Evolutionary conservation across 208 protist genomes (phyloP).

Genomic region (Wallacemonas sp.): DNA sequence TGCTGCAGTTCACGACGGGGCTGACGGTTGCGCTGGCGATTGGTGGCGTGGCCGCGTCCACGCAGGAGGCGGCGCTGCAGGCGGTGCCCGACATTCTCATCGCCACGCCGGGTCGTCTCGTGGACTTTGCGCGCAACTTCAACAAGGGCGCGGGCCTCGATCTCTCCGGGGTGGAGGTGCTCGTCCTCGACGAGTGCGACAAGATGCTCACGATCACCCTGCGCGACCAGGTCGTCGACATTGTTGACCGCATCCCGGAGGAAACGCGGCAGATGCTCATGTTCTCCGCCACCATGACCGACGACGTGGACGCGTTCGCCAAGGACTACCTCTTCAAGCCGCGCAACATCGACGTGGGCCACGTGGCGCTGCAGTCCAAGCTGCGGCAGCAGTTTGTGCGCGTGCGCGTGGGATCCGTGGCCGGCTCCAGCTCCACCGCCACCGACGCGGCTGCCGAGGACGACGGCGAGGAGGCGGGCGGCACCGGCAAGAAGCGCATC

Average conservation of each 20-base stretch:
- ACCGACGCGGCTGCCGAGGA: background rate
- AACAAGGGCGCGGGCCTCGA: constrained; percentile 77
- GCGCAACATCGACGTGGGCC: constrained; percentile 87
- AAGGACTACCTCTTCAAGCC: constrained; percentile 84
- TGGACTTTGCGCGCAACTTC: constrained; percentile 88
- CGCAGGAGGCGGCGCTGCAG: constrained; percentile 83
- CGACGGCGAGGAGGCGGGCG: constrained; percentile 2
- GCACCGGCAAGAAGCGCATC: constrained; percentile 31
- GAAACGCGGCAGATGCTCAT: constrained; percentile 85
- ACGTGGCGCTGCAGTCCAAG: constrained; percentile 86
- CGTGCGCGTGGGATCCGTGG: constrained; percentile 24
- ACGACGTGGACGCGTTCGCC: constrained; percentile 87
- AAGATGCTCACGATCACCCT: constrained; percentile 99
- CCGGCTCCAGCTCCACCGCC: background rate
- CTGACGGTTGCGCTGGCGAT: constrained; percentile 82
- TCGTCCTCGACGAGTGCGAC: constrained; percentile 98
- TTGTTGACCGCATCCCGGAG: constrained; percentile 90
- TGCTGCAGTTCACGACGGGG: constrained; percentile 71
- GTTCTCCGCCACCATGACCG: constrained; percentile 92
- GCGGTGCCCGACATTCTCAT: constrained; percentile 88
- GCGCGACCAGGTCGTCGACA: constrained; percentile 96
- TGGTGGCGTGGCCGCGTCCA: constrained; percentile 75
- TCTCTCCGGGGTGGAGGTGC: constrained; percentile 86
- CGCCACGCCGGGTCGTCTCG: constrained; percentile 89
- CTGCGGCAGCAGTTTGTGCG: constrained; percentile 92